Evolutionary conservation across 768 basidiomycete genomes (phyloP), one percentile per base, ranked within the genome.

Genomic region (Chiua virens): DNA sequence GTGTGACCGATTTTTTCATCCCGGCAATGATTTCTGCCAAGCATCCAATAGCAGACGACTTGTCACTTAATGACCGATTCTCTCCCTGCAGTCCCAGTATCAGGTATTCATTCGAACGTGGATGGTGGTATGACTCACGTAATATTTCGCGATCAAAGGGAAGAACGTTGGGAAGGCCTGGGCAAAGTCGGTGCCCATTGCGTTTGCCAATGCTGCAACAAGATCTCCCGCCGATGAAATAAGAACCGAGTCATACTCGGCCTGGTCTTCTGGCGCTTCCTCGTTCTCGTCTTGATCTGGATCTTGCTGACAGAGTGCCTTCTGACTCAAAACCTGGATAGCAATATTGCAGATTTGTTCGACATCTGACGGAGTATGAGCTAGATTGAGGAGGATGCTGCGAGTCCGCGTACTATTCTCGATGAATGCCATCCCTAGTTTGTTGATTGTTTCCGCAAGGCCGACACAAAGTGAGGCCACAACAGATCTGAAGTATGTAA

Each of bases 201-300:
- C 88, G 52, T 81, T 83, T 28, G 95, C 92, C 56, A 99, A 75
- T 2, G 92, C 80, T 47, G 93, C 85, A 52, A 98, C 94, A 48
- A 99, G 86, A 66, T 99, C 97, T 37, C 88, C 89, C 23, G 96
- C 96, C 22, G 94, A 86, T 23, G 91, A 90, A 64, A 98, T 89
- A 51, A 99, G 79, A 48, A 97, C 90, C 4, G 95, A 91, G 67
- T 99, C 97, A 67, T 93, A 96, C 73, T 99, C 97, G 2, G 95
- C 94, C 62, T 89, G 87, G 56, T 92, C 91, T 66, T 92, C 90
- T 8, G 86, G 87, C 22, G 86, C 87, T 60, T 91, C 90, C 22
- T 89, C 89, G 5, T 79, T 80, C 57, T 92, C 91, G 58, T 93
- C 93, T 57, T 90, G 89, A 65, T 96, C 94, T 42, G 94, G 92